Conservation (phyloP, 345 rosid genomes). For the Lumnitzera littorea region DNA sequence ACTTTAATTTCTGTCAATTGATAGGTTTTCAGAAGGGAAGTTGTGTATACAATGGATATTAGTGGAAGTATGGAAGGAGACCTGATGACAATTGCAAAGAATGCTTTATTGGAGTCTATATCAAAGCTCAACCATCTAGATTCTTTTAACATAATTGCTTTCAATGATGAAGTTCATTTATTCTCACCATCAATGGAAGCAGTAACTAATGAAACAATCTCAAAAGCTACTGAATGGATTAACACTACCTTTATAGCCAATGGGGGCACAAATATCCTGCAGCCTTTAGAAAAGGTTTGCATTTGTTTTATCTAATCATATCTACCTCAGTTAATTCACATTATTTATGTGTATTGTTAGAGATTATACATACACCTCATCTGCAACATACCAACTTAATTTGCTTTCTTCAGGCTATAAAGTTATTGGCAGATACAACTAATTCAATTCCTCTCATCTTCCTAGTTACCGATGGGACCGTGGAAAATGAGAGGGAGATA, state of each 20-base stretch:
- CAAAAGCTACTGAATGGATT: constrained; percentile 62
- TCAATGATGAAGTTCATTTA: constrained; percentile 50
- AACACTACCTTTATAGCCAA: constrained; percentile 35
- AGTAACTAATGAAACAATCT: constrained; percentile 46
- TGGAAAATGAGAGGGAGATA: constrained; percentile 77
- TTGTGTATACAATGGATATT: constrained; percentile 67
- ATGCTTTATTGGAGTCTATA: constrained; percentile 45
- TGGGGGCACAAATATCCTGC: constrained; percentile 69
- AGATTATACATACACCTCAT: neutral
- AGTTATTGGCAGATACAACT: constrained; percentile 46
- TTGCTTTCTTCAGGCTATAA: constrained; percentile 53
- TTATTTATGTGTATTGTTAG: neutral
- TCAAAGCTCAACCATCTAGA: constrained; percentile 50
- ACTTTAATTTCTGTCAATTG: constrained; percentile 4
- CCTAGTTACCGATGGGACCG: constrained; percentile 86
- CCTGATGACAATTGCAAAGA: constrained; percentile 57
- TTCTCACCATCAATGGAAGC: constrained; percentile 66
- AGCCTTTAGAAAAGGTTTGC: constrained; percentile 60
- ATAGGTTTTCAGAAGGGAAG: constrained; percentile 65
- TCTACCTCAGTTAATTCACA: neutral
- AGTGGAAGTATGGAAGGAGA: constrained; percentile 83
- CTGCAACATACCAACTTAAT: neutral
- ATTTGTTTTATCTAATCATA: neutral
- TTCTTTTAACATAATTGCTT: constrained; percentile 80
- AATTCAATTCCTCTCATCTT: constrained; percentile 64